Percentiles rank a stretch among this genome's conserved stretches.
phyloP scores from a whole-genome alignment of 257 asterid genomes.

The Coffea eugenioides region DNA sequence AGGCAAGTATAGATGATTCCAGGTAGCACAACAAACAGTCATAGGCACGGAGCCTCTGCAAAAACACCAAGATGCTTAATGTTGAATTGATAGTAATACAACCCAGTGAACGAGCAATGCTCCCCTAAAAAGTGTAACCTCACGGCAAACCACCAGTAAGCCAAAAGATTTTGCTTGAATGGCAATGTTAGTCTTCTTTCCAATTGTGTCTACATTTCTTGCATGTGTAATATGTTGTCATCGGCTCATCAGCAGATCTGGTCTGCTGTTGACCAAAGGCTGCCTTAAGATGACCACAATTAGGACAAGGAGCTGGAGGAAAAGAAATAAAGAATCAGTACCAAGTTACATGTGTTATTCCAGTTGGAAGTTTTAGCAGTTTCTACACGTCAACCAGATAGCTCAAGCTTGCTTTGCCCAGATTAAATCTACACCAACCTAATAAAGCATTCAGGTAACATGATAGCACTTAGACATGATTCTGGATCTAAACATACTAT shows the following conservation, averaged over 20 bases:
- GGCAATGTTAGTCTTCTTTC: conserved; percentile 43
- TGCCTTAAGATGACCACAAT: conserved; percentile 44
- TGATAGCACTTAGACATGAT: background rate
- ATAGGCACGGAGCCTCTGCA: background rate
- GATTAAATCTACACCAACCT: background rate
- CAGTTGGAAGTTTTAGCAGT: too few relatives aligned
- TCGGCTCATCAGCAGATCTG: conserved; percentile 76
- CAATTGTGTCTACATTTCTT: conserved; percentile 46
- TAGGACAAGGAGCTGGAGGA: conserved; percentile 29
- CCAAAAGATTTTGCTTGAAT: background rate
- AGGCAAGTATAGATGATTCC: too few relatives aligned
- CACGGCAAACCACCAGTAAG: background rate
- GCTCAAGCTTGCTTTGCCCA: background rate
- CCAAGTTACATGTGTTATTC: too few relatives aligned
- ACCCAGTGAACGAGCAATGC: too few relatives aligned
- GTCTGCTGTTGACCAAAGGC: conserved; percentile 48
- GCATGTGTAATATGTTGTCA: conserved; percentile 61
- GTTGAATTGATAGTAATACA: background rate
- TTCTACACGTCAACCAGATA: background rate
- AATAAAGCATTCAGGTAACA: background rate
- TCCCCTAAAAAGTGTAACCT: too few relatives aligned
- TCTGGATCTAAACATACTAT: background rate
- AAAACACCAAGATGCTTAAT: background rate
- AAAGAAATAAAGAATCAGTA: too few relatives aligned
- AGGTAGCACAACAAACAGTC: background rate